These are phyloP conservation scores for Ophidiomyces ophidiicola DNA, from an alignment of 2,329 filamentous ascomycete species.

Conservation along the genomic window DNA sequence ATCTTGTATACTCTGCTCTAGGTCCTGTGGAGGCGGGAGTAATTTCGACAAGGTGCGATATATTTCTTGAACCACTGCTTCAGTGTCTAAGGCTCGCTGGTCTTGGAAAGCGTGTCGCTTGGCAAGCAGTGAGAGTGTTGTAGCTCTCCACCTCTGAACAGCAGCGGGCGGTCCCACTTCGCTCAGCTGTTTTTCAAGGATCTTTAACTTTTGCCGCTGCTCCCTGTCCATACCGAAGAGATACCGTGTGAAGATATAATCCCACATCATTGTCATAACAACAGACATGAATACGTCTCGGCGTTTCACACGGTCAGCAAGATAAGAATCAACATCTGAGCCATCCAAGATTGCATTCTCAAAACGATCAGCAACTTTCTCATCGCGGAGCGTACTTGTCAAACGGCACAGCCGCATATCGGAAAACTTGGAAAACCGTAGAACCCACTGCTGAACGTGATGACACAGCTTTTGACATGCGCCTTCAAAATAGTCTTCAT, in stretches of 20 bases:
- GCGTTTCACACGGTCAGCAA: constrained; percentile 74
- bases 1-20: constrained; percentile 67
- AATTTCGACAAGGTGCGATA: constrained; percentile 72
- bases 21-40: constrained; percentile 70
- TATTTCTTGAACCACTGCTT: constrained; percentile 88
- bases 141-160: constrained; percentile 95
- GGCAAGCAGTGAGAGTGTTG: constrained; percentile 79
- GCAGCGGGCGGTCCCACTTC: constrained; percentile 79
- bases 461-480: constrained; percentile 91
- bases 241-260: constrained; percentile 95
- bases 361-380: constrained; percentile 85
- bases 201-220: constrained; percentile 93
- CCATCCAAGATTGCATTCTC: constrained; percentile 93
- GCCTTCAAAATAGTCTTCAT: constrained; percentile 91
- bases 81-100: constrained; percentile 79
- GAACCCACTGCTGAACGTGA: constrained; percentile 93
- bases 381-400: constrained; percentile 73
- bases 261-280: constrained; percentile 98
- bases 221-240: constrained; percentile 98
- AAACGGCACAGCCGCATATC: constrained; percentile 78
- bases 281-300: constrained; percentile 97
- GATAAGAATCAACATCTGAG: constrained; percentile 77
- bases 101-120: constrained; percentile 66
- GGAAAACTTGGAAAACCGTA: constrained; percentile 95
- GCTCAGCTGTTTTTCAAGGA: constrained; percentile 76